A percentile compares a stretch with the other conserved stretches of the same genome.
Evolutionary conservation across 2,329 filamentous ascomycete genomes (phyloP).

Genomic region (Claviceps maximensis): DNA sequence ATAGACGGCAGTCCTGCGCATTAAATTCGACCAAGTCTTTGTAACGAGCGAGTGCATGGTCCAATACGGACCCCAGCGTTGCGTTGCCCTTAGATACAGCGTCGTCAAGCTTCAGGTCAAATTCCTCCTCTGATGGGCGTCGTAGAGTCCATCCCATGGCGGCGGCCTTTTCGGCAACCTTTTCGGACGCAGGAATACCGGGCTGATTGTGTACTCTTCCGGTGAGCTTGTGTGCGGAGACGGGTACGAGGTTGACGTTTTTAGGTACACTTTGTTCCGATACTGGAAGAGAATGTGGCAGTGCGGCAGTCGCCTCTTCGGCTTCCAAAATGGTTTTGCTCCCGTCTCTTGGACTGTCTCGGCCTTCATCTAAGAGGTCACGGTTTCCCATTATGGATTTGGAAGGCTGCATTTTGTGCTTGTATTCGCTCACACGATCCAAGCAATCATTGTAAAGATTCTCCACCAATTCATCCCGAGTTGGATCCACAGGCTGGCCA

Average conservation of each 20-base stretch:
- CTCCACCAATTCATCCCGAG: conserved; percentile 72
- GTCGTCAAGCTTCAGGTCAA: conserved; percentile 57
- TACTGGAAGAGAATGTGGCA: conserved; percentile 40
- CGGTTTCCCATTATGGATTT: conserved; percentile 72
- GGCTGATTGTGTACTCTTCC: conserved; percentile 60
- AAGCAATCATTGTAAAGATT: conserved; percentile 90
- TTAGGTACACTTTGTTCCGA: conserved; percentile 40
- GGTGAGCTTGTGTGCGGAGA: conserved; percentile 55
- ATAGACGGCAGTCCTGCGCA: conserved; percentile 72
- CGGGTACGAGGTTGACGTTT: conserved; percentile 44
- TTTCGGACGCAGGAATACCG: conserved; percentile 53
- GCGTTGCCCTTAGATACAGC: conserved; percentile 52
- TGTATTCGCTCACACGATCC: conserved; percentile 81
- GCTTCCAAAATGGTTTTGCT: conserved; percentile 55
- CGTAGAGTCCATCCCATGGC: conserved; percentile 73
- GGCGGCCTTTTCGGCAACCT: conserved; percentile 64
- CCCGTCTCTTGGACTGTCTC: conserved; percentile 60
- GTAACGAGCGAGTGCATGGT: conserved; percentile 83
- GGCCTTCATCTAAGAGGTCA: conserved; percentile 67
- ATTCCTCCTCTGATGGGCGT: conserved; percentile 44
- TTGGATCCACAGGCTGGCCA: conserved; percentile 62
- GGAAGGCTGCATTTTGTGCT: conserved; percentile 58
- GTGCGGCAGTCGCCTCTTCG: conserved; percentile 55
- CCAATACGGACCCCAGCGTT: conserved; percentile 80
- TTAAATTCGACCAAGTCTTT: conserved; percentile 69